Evolutionary conservation across 306 rosid species (phyloP).

Genomic region (Sicyos baderoa): DNA sequence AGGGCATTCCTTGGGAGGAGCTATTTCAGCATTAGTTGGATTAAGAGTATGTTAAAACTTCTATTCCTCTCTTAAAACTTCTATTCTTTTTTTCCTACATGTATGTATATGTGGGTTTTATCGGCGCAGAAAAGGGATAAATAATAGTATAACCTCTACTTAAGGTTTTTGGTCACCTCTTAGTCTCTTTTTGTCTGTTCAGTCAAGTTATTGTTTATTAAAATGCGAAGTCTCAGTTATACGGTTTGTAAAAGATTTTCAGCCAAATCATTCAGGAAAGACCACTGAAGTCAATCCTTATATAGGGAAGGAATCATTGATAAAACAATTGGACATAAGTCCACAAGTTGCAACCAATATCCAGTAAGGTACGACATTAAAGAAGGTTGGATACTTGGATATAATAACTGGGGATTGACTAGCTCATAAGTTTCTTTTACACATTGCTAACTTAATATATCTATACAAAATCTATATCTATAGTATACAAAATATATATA

Average conservation of each 20-base stretch:
- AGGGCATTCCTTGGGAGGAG: slow-evolving; percentile 94
- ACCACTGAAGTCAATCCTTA: not conserved
- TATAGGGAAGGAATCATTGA: not conserved
- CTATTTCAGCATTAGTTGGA: slow-evolving; percentile 80
- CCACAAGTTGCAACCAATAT: not conserved
- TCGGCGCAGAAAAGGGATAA: not conserved
- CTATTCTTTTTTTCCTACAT: not conserved
- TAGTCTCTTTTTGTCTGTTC: not conserved
- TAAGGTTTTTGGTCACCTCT: not conserved
- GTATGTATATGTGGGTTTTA: not conserved
- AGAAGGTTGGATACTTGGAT: not conserved
- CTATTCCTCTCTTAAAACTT: slow-evolving; percentile 7
- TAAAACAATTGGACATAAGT: not conserved
- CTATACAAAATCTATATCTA: no score
- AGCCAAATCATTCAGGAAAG: not conserved
- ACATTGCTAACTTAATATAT: not conserved
- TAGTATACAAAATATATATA: no score
- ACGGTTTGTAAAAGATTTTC: not conserved
- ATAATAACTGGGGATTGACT: not conserved
- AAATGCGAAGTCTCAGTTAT: not conserved
- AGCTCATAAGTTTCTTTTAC: not conserved
- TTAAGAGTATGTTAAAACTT: slow-evolving; percentile 46
- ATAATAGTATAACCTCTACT: not conserved
- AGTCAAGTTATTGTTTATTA: not conserved
- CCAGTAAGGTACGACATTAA: not conserved